Base-by-base conservation (phyloP, 345 rosid species). In the Salix purpurea region DNA sequence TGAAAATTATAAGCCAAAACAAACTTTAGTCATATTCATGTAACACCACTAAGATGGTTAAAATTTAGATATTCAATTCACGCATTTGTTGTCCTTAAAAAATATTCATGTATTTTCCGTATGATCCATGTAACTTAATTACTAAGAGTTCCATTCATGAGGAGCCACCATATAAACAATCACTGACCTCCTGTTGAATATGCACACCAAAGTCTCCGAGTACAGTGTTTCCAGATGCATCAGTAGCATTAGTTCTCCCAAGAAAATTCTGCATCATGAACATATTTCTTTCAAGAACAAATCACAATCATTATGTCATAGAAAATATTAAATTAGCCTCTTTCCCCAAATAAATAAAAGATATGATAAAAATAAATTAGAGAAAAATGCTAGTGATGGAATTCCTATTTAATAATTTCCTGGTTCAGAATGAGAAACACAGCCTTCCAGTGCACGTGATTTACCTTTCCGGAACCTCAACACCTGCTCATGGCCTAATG, bases 161-260 rank as follows among this genome's bases (percentile, higher is more conserved):
- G 50, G 0, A 46, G 50, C 50, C 50, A 46, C 50, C 3, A 19
- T 70, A 68, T 78, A 34, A 28, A 74, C 48, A 71, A 74, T 69
- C 73, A 83, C 91, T 80, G 76, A 92, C 99, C 99, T 91, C 97
- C 84, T 94, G 99, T 82, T 96, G 99, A 75, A 94, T 83, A 85
- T 86, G 88, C 8, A 96, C 98, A 77, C 97, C 97, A 37, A 94
- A 74, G 83, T 96, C 98, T 72, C 99, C 91, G 40, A 96, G 75
- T 67, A 96, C 89, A 61, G 81, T 65, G 86, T 96, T 96, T 78
- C 99, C 98, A 42, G 99, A 96, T 77, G 98, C 97, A 90, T 94
- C 98, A 66, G 71, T 94, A 12, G 98, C 98, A 75, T 94, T 96
- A 36, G 95, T 96, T 88, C 86, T 90, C 89, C 89, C 70, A 6